Evolutionary conservation across 2,329 filamentous ascomycete species (phyloP).

Genomic region (Trichoderma breve): DNA sequence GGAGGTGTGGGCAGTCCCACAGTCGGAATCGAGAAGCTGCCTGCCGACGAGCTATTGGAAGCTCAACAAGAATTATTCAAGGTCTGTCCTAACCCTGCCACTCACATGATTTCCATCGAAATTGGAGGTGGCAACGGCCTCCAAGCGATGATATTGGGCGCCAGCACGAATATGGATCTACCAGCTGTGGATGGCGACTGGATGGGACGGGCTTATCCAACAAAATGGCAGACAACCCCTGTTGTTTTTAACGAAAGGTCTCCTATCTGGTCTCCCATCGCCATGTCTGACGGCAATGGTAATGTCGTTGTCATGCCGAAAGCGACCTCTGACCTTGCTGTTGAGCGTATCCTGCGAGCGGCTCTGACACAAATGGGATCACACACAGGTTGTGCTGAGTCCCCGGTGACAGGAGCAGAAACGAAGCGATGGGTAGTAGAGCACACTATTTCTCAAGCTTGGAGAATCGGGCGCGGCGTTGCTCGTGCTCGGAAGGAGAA

Average conservation of each 20-base stretch:
- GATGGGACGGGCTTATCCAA: conserved; percentile 57
- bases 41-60: conserved; percentile 54
- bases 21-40: conserved; percentile 59
- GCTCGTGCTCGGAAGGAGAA: conserved; percentile 49
- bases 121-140: conserved; percentile 67
- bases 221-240: conserved; percentile 55
- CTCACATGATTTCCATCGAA: conserved; percentile 61
- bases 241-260: conserved; percentile 50
- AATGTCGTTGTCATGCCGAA: conserved; percentile 50
- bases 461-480: conserved; percentile 61
- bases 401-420: conserved; percentile 48
- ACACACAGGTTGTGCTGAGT: conserved; percentile 48
- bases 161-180: conserved; percentile 50
- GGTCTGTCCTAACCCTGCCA: conserved; percentile 45
- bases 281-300: conserved; percentile 52
- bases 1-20: conserved; percentile 59
- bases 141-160: conserved; percentile 55
- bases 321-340: conserved; percentile 44
- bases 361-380: conserved; percentile 57
- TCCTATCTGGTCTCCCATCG: conserved; percentile 45
- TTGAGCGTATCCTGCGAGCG: conserved; percentile 51
- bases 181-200: conserved; percentile 55
- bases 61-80: conserved; percentile 53
- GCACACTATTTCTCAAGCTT: conserved; percentile 53
- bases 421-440: conserved; percentile 51